Base-by-base conservation (phyloP, 148 eudicot genomes). In the Persicaria tinctoria region DNA sequence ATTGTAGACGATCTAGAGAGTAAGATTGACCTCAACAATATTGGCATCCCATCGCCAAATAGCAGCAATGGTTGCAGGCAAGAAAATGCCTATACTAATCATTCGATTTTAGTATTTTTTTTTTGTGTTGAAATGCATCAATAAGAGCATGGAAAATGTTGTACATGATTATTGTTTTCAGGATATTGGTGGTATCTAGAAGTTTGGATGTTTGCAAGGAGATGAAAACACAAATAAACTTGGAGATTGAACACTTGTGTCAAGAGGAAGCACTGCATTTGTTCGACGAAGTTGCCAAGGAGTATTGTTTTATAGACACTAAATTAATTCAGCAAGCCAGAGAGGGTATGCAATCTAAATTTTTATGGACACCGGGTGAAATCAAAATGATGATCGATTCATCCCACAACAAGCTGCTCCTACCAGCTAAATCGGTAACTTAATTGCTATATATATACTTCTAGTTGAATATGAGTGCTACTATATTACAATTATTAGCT, bases 211-310 rank as follows among this genome's bases (percentile, higher is more conserved):
- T 60, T 60, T 60, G 66, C 44, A 60, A 27, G 38, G 41, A 60
- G 44, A 60, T 60, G 66, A 23, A 6, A 23, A 20, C 66, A 8
- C 10, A 60, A 2, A 60, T 9, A 3, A 60, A 60, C 66, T 20
- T 23, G 44, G 66, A 60, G 66, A 60, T 60, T 27, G 66, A 60
- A 60, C 66, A 23, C 8, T 5, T 60, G 16, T 60, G 66, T 60
- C 66, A 60, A 60, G 66, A 60, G 66, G 66, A 60, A 60, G 66
- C 66, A 3, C 12, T 23, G 41, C 41, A 60, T 60, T 60, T 60
- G 41, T 60, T 23, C 23, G 66, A 60, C 20, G 32, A 23, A 60
- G 23, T 60, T 8, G 66, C 66, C 7, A 59, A 20, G 38, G 64
- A 59, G 64, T 6, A 20, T 59, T 8, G 17, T 2, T 1, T 20